These are phyloP conservation scores for Zymoseptoria crescenta DNA, from an alignment of 2,329 filamentous ascomycete species.

Conservation along the genomic window DNA sequence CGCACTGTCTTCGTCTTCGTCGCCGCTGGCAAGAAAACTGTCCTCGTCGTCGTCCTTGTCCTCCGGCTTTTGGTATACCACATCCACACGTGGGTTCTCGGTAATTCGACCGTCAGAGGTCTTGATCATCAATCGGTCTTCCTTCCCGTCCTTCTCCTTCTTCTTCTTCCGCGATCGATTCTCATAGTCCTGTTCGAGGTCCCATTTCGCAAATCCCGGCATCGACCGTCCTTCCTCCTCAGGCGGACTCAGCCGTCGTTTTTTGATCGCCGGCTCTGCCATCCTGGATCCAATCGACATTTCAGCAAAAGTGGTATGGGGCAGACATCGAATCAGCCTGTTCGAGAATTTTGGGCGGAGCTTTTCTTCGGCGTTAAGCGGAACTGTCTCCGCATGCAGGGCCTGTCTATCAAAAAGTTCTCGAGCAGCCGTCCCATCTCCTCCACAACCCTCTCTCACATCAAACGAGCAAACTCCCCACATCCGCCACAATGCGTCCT, in stretches of 20 bases:
- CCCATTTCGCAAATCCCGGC: constrained; percentile 58
- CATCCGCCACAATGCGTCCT: constrained; percentile 56
- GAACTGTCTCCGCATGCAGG: neutral
- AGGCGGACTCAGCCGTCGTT: constrained; percentile 44
- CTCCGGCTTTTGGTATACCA: constrained; percentile 33
- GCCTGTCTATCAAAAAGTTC: neutral
- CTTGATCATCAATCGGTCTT: constrained; percentile 74
- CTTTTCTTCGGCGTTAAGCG: neutral
- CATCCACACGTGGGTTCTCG: constrained; percentile 43
- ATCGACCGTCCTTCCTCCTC: constrained; percentile 23
- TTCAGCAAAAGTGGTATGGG: neutral
- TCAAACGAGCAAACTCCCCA: neutral
- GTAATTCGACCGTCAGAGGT: constrained; percentile 64
- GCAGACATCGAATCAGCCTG: neutral
- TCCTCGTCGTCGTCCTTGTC: constrained; percentile 50
- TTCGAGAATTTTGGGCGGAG: constrained; percentile 1
- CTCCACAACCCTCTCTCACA: neutral
- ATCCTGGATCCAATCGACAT: constrained; percentile 26
- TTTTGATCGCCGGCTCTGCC: constrained; percentile 43
- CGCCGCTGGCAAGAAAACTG: constrained; percentile 54
- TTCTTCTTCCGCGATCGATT: constrained; percentile 66
- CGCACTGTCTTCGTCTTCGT: constrained; percentile 43
- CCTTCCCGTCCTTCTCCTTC: constrained; percentile 50
- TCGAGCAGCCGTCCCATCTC: neutral
- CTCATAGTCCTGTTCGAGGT: constrained; percentile 89